Evolutionary conservation across 768 basidiomycete genomes (phyloP), one percentile per base, ranked within the genome.

Genomic region (Pleurotus citrinopileatus): DNA sequence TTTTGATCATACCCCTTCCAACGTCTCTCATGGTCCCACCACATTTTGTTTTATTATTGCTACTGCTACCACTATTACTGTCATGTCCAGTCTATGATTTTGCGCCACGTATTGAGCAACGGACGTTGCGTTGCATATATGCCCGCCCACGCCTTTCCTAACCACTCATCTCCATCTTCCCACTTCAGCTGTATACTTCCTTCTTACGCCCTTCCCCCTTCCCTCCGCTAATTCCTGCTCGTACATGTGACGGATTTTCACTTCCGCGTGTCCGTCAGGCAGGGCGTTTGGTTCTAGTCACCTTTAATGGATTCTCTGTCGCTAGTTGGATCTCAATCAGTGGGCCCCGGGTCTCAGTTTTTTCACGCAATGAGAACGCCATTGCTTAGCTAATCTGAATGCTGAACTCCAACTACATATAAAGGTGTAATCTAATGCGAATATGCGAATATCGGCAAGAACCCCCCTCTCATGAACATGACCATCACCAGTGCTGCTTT

Each of bases 71-170:
- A 51, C 34, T 51, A 51, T n/a, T 36, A 37, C 34, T 19, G 38
- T 51, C 34, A 51, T 34, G 48, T 51, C 48, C 34, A 28, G 22
- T 51, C 48, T 37, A 51, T 51, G 48, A 51, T 26, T 26, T 25
- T 62, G 64, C 61, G 62, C 65, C 63, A 73, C 69, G 69, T 69
- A 67, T 65, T n/a, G 62, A 66, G 48, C 48, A 51, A 65, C 59
- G 63, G 63, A 67, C 64, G 60, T 34, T 51, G 48, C 48, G 48
- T 60, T 59, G 26, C 50, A 53, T 56, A 27, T 55, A 65, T 51
- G 63, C 62, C 63, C 61, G 63, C 65, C 63, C 57, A 61, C 63
- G 65, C 63, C 63, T 62, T 51, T 51, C 48, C 22, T 51, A 51
- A 23, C 34, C n/a, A 51, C 48, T 51, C 34, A 37, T 51, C 48